Percentiles rank a stretch among this genome's conserved stretches.
These are phyloP conservation scores for Novymonas esmeraldas DNA, from an alignment of 208 protist species.

Conservation along the genomic window DNA sequence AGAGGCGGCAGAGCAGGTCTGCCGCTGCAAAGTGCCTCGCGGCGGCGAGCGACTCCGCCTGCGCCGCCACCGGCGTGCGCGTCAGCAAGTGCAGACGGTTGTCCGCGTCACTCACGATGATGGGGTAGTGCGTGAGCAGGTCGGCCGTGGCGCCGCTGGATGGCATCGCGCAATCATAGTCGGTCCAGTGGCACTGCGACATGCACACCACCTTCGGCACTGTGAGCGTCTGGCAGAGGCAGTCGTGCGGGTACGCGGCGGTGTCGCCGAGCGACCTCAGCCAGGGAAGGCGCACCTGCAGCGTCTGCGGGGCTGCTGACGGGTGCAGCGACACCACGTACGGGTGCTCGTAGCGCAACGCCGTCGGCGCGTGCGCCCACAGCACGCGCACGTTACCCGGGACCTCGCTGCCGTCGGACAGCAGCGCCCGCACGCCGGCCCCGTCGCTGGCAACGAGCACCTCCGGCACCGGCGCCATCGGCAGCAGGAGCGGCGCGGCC, in stretches of 20 bases:
- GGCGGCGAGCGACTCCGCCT: constrained; percentile 36
- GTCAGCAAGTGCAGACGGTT: constrained; percentile 45
- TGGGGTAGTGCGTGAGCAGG: constrained; percentile 36
- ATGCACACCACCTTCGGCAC: constrained; percentile 21
- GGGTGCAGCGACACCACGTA: constrained; percentile 55
- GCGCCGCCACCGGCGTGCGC: constrained; percentile 26
- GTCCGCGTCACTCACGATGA: constrained; percentile 31
- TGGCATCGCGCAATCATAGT: constrained; percentile 57
- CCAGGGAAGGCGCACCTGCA: constrained; percentile 72
- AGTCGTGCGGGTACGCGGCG: neutral
- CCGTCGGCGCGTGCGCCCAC: constrained; percentile 20
- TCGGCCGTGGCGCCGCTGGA: constrained; percentile 14
- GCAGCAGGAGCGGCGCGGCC: constrained; percentile 49
- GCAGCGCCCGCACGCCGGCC: constrained; percentile 36
- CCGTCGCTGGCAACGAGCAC: constrained; percentile 54
- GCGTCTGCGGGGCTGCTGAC: constrained; percentile 8
- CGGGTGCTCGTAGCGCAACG: constrained; percentile 58
- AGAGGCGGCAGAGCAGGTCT: constrained; percentile 65
- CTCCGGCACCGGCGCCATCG: constrained; percentile 69
- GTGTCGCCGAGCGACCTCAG: constrained; percentile 31
- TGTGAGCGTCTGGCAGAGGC: constrained; percentile 22
- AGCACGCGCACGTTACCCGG: constrained; percentile 33
- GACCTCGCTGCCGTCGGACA: constrained; percentile 66
- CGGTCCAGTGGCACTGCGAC: constrained; percentile 44
- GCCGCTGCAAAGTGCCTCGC: constrained; percentile 37